Evolutionary conservation across 306 rosid species (phyloP).

Genomic region (Lablab purpureus): DNA sequence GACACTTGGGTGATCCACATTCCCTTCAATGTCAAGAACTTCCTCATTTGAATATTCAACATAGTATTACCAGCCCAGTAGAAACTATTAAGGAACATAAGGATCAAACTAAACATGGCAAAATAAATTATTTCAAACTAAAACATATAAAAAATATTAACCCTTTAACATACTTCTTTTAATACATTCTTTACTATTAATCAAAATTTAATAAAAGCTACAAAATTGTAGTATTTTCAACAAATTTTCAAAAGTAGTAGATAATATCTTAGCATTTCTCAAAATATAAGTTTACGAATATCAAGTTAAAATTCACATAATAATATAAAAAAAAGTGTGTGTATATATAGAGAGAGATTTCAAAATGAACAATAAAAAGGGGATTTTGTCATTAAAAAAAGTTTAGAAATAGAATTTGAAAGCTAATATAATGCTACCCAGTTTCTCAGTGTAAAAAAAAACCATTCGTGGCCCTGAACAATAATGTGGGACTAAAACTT

Average conservation of each 20-base stretch:
- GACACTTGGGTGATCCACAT: conserved; percentile 51
- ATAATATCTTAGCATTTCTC: not conserved
- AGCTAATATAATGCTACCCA: not conserved
- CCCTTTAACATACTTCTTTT: no score
- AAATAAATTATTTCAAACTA: not conserved
- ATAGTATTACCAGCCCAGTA: not conserved
- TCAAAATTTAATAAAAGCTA: no score
- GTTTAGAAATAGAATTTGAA: not conserved
- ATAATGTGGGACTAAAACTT: not conserved
- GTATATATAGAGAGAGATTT: not conserved
- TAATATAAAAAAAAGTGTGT: not conserved
- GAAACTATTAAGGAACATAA: not conserved
- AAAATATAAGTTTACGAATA: not conserved
- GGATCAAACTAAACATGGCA: not conserved
- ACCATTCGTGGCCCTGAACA: not conserved
- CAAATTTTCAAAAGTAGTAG: not conserved
- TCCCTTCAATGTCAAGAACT: conserved; percentile 32
- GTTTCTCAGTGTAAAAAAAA: not conserved
- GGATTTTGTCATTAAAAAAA: not conserved
- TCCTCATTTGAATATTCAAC: not conserved
- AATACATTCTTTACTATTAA: no score
- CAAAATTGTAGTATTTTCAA: not conserved
- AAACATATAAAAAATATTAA: not conserved
- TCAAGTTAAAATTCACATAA: not conserved
- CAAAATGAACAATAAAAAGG: not conserved